These are phyloP conservation scores for Irpex rosettiformis DNA, from an alignment of 1,284 basidiomycete genomes.

Conservation along the genomic window DNA sequence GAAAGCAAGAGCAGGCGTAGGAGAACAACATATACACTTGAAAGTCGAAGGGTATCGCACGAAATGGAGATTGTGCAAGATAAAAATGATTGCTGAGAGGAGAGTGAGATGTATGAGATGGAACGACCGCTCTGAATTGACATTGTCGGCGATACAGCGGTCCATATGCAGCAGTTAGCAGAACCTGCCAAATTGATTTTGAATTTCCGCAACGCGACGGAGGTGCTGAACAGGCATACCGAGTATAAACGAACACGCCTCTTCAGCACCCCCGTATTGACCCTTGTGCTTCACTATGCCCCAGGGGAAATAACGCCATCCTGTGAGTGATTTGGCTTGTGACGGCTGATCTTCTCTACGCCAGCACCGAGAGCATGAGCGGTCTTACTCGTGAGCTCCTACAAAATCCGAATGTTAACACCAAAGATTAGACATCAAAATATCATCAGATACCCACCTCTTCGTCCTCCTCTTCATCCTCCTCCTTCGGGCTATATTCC, in stretches of 20 bases:
- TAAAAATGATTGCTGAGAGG: background rate
- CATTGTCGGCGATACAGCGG: constrained; percentile 1
- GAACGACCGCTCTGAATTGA: background rate
- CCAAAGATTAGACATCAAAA: background rate
- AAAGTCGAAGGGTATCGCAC: background rate
- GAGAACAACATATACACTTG: background rate
- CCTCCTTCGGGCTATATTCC: constrained; percentile 13
- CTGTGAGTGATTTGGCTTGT: constrained; percentile 15
- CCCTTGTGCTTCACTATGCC: background rate
- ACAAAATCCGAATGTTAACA: constrained; percentile 2
- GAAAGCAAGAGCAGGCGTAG: background rate
- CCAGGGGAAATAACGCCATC: constrained; percentile 1
- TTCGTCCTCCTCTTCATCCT: constrained; percentile 13
- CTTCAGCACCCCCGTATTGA: background rate
- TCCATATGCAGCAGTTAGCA: background rate
- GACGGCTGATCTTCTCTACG: constrained; percentile 19
- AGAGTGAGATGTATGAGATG: background rate
- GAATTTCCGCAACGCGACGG: background rate
- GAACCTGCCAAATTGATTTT: background rate
- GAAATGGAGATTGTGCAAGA: background rate
- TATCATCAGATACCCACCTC: constrained; percentile 12
- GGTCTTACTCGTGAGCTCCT: constrained; percentile 12
- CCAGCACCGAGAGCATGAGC: constrained; percentile 15
- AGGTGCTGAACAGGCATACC: constrained; percentile 1
- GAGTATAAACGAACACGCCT: background rate